Percentiles rank a stretch among this genome's conserved stretches.
phyloP scores from a whole-genome alignment of 306 rosid species.

The Glycyrrhiza uralensis region DNA sequence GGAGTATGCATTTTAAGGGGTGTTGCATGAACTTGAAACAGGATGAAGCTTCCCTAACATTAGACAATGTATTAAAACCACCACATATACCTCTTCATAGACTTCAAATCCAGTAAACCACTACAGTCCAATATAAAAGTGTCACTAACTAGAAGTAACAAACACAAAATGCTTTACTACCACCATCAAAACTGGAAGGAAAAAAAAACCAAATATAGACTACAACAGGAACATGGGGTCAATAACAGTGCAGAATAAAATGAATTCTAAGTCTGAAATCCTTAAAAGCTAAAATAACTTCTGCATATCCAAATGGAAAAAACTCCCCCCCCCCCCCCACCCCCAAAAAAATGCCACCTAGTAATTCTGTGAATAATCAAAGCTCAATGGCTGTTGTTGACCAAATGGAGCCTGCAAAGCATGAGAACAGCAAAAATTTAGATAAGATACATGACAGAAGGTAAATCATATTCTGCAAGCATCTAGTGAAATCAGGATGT shows the following conservation, averaged over 20 bases:
- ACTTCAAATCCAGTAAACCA: conserved; percentile 15
- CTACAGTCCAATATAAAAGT: conserved; percentile 12
- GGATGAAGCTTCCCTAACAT: not conserved
- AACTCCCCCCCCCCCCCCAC: no score
- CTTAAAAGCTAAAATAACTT: conserved; percentile 30
- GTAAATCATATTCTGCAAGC: not conserved
- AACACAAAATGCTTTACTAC: conserved; percentile 12
- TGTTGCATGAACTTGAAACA: not conserved
- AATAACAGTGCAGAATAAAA: conserved; percentile 25
- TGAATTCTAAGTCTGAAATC: conserved; percentile 22
- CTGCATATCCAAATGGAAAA: conserved; percentile 30
- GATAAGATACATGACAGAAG: not conserved
- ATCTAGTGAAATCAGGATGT: not conserved
- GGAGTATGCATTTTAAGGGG: not conserved
- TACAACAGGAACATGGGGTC: conserved; percentile 30
- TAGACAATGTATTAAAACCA: not conserved
- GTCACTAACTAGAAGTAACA: conserved; percentile 6
- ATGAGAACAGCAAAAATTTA: not conserved
- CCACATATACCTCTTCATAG: not conserved
- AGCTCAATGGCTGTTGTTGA: conserved; percentile 84
- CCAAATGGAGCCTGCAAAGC: conserved; percentile 77
- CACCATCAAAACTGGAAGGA: conserved; percentile 31
- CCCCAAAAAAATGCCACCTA: conserved; percentile 25
- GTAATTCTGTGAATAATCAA: conserved; percentile 74
- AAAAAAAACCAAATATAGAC: not conserved